Conservation (phyloP, 768 basidiomycete genomes). For the Phylloporus arenicola region DNA sequence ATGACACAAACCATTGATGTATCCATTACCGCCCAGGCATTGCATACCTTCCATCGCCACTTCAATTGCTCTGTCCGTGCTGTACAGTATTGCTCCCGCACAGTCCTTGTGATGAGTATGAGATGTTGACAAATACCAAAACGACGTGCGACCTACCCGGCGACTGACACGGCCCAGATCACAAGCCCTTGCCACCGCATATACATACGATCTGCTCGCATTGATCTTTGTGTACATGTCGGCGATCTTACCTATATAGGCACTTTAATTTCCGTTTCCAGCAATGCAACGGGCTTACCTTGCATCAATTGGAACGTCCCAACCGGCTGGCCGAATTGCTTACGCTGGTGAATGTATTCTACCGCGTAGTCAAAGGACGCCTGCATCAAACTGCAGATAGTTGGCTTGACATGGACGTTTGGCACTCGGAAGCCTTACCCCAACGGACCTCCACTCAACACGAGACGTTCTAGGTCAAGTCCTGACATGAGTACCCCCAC, state of each 20-base stretch:
- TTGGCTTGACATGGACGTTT: slow-evolving; percentile 4
- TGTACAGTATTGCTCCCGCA: slow-evolving; percentile 90
- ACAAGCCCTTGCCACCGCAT: slow-evolving; percentile 87
- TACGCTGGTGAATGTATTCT: slow-evolving; percentile 87
- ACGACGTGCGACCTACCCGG: slow-evolving; percentile 44
- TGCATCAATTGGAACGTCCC: slow-evolving; percentile 96
- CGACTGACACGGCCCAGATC: slow-evolving; percentile 75
- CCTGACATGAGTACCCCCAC: slow-evolving; percentile 92
- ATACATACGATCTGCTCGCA: slow-evolving; percentile 86
- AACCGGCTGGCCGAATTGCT: slow-evolving; percentile 84
- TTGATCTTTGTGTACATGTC: slow-evolving; percentile 95
- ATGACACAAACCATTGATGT: slow-evolving; percentile 71
- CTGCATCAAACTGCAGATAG: slow-evolving; percentile 69
- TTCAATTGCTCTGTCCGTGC: slow-evolving; percentile 88
- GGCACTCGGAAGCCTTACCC: slow-evolving; percentile 45
- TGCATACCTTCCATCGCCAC: slow-evolving; percentile 91
- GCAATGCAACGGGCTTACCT: slow-evolving; percentile 41
- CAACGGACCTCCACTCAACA: slow-evolving; percentile 87
- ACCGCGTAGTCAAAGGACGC: slow-evolving; percentile 86
- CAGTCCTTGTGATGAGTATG: slow-evolving; percentile 64
- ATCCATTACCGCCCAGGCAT: slow-evolving; percentile 91
- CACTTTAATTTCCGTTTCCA: background rate
- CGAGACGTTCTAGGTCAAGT: slow-evolving; percentile 85
- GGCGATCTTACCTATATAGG: slow-evolving; percentile 62
- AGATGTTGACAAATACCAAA: slow-evolving; percentile 1